phyloP scores from a whole-genome alignment of 192 early-diverging fungal genomes.

The Coemansia sp. region DNA sequence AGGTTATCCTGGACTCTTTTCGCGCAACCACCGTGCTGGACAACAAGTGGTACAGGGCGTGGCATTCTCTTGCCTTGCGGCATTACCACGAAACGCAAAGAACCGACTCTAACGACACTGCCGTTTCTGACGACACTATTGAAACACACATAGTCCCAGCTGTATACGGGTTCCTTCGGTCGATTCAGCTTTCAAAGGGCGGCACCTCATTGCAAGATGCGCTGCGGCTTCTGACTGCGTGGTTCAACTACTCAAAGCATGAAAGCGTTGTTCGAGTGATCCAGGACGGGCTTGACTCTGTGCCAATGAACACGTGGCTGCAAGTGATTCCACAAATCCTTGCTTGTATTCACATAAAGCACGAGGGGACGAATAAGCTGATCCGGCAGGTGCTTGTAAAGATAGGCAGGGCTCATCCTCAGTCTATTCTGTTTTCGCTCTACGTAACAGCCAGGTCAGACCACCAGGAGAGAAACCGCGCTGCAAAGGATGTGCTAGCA shows the following conservation, averaged over 20 bases:
- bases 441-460: slow-evolving; percentile 93
- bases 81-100: slow-evolving; percentile 84
- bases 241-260: slow-evolving; percentile 95
- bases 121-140: slow-evolving; percentile 65
- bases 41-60: slow-evolving; percentile 92
- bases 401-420: slow-evolving; percentile 91
- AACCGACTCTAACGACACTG: slow-evolving; percentile 64
- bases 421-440: slow-evolving; percentile 91
- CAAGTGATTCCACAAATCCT: slow-evolving; percentile 98
- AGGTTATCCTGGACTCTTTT: slow-evolving; percentile 76
- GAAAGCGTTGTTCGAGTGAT: slow-evolving; percentile 81
- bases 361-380: slow-evolving; percentile 71
- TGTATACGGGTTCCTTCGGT: slow-evolving; percentile 89
- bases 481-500: slow-evolving; percentile 85
- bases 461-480: slow-evolving; percentile 60
- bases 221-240: slow-evolving; percentile 84
- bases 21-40: slow-evolving; percentile 85
- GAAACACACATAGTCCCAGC: slow-evolving; percentile 67
- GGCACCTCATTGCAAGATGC: slow-evolving; percentile 91
- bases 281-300: slow-evolving; percentile 74
- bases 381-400: slow-evolving; percentile 88
- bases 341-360: slow-evolving; percentile 85
- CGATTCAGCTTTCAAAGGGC: slow-evolving; percentile 84
- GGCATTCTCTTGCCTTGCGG: slow-evolving; percentile 95
- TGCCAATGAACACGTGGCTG: slow-evolving; percentile 92